Evolutionary conservation across 495 filamentous ascomycete species (phyloP).

Genomic region (Penicillium soppii): DNA sequence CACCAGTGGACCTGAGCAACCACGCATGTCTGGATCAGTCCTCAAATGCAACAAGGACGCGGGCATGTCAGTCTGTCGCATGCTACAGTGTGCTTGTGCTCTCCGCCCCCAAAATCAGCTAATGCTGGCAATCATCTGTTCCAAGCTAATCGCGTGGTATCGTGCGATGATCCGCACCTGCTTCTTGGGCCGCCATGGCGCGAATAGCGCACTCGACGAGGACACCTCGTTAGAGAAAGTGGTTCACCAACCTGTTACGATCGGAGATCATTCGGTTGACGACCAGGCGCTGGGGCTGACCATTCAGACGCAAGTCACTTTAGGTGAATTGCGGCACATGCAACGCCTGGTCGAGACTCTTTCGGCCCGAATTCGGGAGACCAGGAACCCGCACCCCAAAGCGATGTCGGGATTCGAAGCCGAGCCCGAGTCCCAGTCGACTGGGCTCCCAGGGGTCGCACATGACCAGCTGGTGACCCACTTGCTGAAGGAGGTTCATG

Average conservation of each 20-base stretch:
- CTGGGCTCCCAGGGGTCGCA: not conserved
- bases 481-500: not conserved
- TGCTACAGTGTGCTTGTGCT: constrained; percentile 10
- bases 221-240: not conserved
- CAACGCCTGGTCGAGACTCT: constrained; percentile 7
- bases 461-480: not conserved
- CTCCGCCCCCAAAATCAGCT: constrained; percentile 11
- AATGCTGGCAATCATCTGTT: constrained; percentile 4
- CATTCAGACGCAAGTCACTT: constrained; percentile 1
- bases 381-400: not conserved
- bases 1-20: not conserved
- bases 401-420: not conserved
- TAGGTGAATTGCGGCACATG: constrained; percentile 1
- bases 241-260: constrained; percentile 1
- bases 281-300: not conserved
- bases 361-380: constrained; percentile 4
- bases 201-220: not conserved
- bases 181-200: not conserved
- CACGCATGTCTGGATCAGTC: constrained; percentile 11
- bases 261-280: constrained; percentile 9
- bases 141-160: constrained; percentile 1
- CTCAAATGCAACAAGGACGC: constrained; percentile 7
- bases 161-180: constrained; percentile 5
- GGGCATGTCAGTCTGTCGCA: constrained; percentile 8
- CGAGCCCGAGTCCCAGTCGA: not conserved